phyloP scores from a whole-genome alignment of 345 rosid species.

The Erodium maritimum region DNA sequence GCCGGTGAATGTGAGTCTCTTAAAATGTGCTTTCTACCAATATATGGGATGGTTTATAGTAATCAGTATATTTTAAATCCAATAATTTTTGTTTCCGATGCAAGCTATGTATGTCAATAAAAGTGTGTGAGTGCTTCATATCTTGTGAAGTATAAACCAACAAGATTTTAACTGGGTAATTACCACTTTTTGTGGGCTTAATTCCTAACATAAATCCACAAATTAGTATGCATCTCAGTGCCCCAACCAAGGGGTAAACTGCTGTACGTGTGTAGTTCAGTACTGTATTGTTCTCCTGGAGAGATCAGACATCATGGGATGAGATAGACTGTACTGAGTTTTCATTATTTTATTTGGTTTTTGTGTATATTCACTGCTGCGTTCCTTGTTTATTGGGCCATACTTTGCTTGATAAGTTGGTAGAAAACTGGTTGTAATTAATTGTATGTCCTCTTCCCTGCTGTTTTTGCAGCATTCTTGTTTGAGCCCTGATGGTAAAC shows the following conservation, averaged over 20 bases:
- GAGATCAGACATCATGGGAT: no score
- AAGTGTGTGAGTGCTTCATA: not conserved
- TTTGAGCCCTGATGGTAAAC: constrained; percentile 61
- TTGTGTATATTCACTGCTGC: not conserved
- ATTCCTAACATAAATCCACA: not conserved
- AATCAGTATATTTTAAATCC: not conserved
- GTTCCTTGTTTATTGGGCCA: not conserved
- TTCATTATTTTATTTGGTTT: not conserved
- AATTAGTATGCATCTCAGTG: not conserved
- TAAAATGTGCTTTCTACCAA: not conserved
- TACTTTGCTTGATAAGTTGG: not conserved
- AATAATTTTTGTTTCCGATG: not conserved
- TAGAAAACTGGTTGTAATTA: not conserved
- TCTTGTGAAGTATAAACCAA: no score
- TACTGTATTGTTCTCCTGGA: not conserved
- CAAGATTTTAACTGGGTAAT: no score
- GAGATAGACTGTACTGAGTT: no score
- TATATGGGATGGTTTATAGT: not conserved
- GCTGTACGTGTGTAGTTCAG: not conserved
- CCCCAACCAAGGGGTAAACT: not conserved
- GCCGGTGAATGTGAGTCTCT: constrained; percentile 64
- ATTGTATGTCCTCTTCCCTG: not conserved
- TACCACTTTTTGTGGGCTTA: no score
- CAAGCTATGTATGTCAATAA: not conserved
- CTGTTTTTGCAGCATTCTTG: constrained; percentile 50